phyloP scores from a whole-genome alignment of 164 flowering plant species.

The Tetracentron sinense region DNA sequence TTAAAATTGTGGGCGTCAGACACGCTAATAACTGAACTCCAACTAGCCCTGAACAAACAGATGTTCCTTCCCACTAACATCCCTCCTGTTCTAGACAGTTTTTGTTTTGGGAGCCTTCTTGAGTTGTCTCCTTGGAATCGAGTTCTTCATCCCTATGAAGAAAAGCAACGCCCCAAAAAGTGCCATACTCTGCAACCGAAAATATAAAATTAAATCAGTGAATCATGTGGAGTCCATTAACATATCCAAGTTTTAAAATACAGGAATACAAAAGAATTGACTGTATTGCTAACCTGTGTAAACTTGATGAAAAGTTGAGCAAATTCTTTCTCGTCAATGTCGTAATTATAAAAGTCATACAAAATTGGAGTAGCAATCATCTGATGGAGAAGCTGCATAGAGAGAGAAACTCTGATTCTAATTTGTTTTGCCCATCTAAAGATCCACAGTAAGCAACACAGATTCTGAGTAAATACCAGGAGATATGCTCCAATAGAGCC shows the following conservation, averaged over 20 bases:
- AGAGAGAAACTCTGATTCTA: neutral
- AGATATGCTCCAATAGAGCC: conserved; percentile 71
- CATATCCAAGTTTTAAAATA: no score
- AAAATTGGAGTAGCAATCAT: conserved; percentile 52
- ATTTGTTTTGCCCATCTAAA: neutral
- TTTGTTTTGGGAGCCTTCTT: conserved; percentile 51
- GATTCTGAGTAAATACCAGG: conserved; percentile 38
- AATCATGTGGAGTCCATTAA: neutral
- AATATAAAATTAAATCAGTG: neutral
- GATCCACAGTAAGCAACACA: neutral
- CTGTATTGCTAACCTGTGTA: conserved; percentile 41
- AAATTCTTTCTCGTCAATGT: conserved; percentile 49
- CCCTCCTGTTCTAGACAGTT: conserved; percentile 22
- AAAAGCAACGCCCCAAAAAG: conserved; percentile 60
- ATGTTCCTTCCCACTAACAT: neutral
- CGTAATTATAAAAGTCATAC: conserved; percentile 77
- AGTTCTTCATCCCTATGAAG: conserved; percentile 67
- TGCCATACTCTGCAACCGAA: conserved; percentile 50
- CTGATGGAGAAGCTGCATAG: conserved; percentile 52
- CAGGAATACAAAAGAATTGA: no score
- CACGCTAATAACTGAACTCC: neutral
- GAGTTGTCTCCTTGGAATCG: conserved; percentile 42
- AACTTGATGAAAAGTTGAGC: conserved; percentile 55
- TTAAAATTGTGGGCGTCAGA: neutral
- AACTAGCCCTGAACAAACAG: neutral